phyloP scores from a whole-genome alignment of 78 protist species.

The Isochrysis galbana region DNA sequence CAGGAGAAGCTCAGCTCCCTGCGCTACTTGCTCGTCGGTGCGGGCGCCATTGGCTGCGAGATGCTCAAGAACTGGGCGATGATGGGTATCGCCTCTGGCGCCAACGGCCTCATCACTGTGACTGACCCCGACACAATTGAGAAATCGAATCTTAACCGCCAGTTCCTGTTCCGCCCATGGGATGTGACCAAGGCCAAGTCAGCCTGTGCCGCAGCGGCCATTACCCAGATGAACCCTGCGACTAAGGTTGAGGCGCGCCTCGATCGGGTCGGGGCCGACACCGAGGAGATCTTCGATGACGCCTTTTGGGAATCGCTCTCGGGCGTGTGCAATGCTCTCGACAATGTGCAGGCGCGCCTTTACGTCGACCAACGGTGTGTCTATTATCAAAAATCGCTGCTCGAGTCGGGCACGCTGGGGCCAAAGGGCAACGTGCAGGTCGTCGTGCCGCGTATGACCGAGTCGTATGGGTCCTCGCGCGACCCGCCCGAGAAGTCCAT shows the following conservation, averaged over 20 bases:
- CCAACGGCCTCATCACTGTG: conserved; percentile 16
- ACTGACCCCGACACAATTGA: conserved; percentile 79
- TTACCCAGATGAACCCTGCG: conserved; percentile 86
- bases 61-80: conserved; percentile 80
- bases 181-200: conserved; percentile 81
- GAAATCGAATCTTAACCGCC: conserved; percentile 65
- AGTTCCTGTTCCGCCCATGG: conserved; percentile 64
- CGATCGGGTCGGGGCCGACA: conserved; percentile 83
- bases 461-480: conserved; percentile 67
- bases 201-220: conserved; percentile 88
- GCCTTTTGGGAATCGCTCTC: conserved; percentile 79
- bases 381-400: conserved; percentile 61
- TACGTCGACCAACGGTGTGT: conserved; percentile 74
- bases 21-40: conserved; percentile 84
- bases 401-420: conserved; percentile 79
- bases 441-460: conserved; percentile 71
- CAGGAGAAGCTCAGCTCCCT: conserved; percentile 39
- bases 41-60: conserved; percentile 94
- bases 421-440: conserved; percentile 70
- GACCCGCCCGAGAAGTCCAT: conserved; percentile 79
- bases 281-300: conserved; percentile 89
- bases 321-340: conserved; percentile 74
- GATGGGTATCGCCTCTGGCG: conserved; percentile 73
- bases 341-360: conserved; percentile 78
- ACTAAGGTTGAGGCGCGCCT: conserved; percentile 66